Base-by-base conservation (phyloP, 768 basidiomycete genomes). In the Albatrellus ellisii region DNA sequence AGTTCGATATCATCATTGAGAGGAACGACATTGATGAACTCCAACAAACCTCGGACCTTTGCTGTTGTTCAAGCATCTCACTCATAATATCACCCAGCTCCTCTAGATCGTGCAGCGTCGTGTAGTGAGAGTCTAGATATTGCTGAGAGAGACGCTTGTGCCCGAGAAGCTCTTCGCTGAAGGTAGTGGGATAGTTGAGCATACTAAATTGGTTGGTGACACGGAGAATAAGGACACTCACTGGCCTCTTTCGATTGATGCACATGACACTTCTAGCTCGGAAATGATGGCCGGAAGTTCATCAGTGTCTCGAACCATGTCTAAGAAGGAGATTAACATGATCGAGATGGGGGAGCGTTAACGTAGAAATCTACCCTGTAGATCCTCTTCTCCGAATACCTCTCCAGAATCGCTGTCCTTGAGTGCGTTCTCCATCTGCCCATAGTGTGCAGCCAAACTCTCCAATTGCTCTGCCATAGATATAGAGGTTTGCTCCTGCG, bases 241-340 rank as follows among this genome's bases (percentile, higher is more conserved):
- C 85, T 76, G 67, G 34, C 70, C 63, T 5, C 56, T 57, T 35
- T 77, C 66, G 41, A 87, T 75, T 5, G 64, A 56, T n/a, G 51
- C 50, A 9, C 71, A 63, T 45, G 68, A 66, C 27, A 72, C 72
- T 49, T 87, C 78, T 29, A 89, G 56, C 48, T 89, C 87, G 2
- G 63, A 55, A 61, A 90, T 74, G 39, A 90, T 85, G 4, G 68
- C 63, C 3, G 80, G 79, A 5, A 90, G 63, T 53, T 87, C 85
- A 8, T 80, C 72, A 1, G 81, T 83, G 54, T 90, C 86, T 29
- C 83, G 68, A 49, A 79, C 74, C 78, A 90, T 87, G 22, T 75
- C 87, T 86, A 40, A n/a, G 28, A 31, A 47, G 6, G 39, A 36
- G 33, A 36, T 18, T 14, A 46, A 35, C 8, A 14, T 20, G 33